phyloP scores from a whole-genome alignment of 2,329 filamentous ascomycete species.

The Boeremia exigua region DNA sequence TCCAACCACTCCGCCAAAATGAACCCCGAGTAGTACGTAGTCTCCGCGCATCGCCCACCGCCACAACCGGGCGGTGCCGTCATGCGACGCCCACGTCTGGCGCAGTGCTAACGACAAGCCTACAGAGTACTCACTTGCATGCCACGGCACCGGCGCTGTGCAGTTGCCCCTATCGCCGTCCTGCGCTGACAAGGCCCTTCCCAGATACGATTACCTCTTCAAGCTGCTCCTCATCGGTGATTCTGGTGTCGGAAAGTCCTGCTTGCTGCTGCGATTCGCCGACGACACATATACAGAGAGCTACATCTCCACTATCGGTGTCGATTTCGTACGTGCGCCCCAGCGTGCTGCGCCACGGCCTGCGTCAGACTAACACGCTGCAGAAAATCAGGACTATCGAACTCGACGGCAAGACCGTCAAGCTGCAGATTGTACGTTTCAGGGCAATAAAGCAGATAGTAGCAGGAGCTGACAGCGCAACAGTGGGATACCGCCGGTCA shows the following conservation, averaged over 20 bases:
- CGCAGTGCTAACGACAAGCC: conserved; percentile 33
- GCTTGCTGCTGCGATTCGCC: conserved; percentile 94
- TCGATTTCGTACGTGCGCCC: conserved; percentile 72
- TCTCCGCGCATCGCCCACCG: conserved; percentile 38
- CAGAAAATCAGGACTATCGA: conserved; percentile 99
- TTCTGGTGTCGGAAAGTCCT: conserved; percentile 99
- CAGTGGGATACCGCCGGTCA: conserved; percentile 99
- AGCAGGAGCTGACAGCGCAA: conserved; percentile 27
- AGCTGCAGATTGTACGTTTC: conserved; percentile 81
- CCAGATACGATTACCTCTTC: conserved; percentile 99
- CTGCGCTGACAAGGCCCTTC: conserved; percentile 29
- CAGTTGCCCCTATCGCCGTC: conserved; percentile 6
- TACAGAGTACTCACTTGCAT: conserved; percentile 30
- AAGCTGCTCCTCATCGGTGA: conserved; percentile 99
- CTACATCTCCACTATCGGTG: conserved; percentile 99
- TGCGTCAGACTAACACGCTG: conserved; percentile 30
- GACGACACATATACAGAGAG: conserved; percentile 93
- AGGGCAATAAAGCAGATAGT: not conserved
- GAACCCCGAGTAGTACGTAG: conserved; percentile 90
- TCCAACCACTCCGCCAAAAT: conserved; percentile 61
- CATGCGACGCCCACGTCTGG: conserved; percentile 12
- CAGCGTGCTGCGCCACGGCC: conserved; percentile 34
- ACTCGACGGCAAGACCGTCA: conserved; percentile 99
- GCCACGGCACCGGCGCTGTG: conserved; percentile 1
- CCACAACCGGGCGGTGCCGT: conserved; percentile 27